phyloP scores from a whole-genome alignment of 495 filamentous ascomycete genomes.

The Staphylotrichum longicolle region DNA sequence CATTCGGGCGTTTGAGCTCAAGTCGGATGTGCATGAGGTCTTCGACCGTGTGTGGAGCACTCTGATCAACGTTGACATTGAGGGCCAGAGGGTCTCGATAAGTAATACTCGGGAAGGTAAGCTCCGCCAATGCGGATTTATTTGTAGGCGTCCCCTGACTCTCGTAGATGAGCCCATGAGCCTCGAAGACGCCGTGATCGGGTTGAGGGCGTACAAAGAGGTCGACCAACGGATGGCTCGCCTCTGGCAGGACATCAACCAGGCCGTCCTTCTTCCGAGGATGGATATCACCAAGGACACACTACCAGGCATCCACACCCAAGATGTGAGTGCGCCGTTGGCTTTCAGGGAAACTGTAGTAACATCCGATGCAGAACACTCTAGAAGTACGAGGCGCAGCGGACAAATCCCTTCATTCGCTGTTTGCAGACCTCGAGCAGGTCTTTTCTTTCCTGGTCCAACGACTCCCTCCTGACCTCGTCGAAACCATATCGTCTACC shows the following conservation, averaged over 20 bases:
- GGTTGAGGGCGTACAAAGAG: constrained; percentile 51
- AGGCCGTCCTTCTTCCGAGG: constrained; percentile 50
- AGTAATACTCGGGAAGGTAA: constrained; percentile 43
- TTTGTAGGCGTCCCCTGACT: constrained; percentile 28
- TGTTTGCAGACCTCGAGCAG: constrained; percentile 59
- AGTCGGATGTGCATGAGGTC: constrained; percentile 56
- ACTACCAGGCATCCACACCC: constrained; percentile 35
- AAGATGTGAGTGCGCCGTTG: constrained; percentile 40
- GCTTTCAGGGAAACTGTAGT: constrained; percentile 13
- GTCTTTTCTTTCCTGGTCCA: constrained; percentile 65
- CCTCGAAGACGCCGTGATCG: constrained; percentile 48
- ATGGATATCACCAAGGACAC: constrained; percentile 37
- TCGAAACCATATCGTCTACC: constrained; percentile 58
- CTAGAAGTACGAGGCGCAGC: constrained; percentile 34
- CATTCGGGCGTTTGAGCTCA: constrained; percentile 52
- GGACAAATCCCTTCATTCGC: constrained; percentile 42
- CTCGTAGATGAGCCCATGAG: constrained; percentile 46
- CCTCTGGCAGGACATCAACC: constrained; percentile 53
- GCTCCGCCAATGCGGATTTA: neutral
- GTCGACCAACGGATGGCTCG: constrained; percentile 48
- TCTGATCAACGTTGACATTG: constrained; percentile 55
- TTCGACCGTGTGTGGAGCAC: constrained; percentile 55
- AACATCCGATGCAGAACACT: constrained; percentile 32
- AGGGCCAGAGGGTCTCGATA: constrained; percentile 49
- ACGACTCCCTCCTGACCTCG: constrained; percentile 62